phyloP scores from a whole-genome alignment of 163 green algal species.

The Prototheca cutis region DNA sequence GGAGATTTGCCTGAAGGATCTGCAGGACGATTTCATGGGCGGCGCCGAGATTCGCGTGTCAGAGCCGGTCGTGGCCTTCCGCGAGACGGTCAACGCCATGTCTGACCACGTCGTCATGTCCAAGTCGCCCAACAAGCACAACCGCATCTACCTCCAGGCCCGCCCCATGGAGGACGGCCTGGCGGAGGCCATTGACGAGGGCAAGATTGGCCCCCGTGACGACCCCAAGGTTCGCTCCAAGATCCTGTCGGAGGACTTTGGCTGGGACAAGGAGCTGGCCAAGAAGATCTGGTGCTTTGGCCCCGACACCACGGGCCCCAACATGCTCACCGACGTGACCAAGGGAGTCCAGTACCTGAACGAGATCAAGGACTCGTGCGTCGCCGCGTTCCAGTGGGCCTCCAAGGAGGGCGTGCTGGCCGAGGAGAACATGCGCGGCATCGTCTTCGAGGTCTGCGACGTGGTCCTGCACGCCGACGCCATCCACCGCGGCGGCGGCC shows the following conservation, averaged over 20 bases:
- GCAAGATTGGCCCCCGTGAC: conserved; percentile 79
- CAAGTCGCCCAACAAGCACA: conserved; percentile 99
- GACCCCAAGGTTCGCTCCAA: conserved; percentile 91
- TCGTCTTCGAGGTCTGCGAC: conserved; percentile 87
- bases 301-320: conserved; percentile 95
- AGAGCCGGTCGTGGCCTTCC: conserved; percentile 98
- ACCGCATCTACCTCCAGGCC: conserved; percentile 90
- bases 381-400: conserved; percentile 98
- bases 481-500: conserved; percentile 95
- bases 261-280: conserved; percentile 97
- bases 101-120: conserved; percentile 92
- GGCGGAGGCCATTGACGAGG: conserved; percentile 94
- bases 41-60: conserved; percentile 96
- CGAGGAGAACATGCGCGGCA: conserved; percentile 99
- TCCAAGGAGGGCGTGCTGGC: conserved; percentile 91
- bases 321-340: conserved; percentile 92
- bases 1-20: conserved; percentile 99
- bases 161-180: conserved; percentile 93
- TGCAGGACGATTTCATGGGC: conserved; percentile 99
- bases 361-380: conserved; percentile 97
- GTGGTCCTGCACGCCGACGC: conserved; percentile 96
- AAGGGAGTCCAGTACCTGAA: conserved; percentile 99
- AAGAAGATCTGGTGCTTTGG: conserved; percentile 99
- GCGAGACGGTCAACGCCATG: conserved; percentile 81
- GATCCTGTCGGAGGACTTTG: conserved; percentile 88